Evolutionary conservation across 331 rosid genomes (phyloP).

Genomic region (Ulmus americana): DNA sequence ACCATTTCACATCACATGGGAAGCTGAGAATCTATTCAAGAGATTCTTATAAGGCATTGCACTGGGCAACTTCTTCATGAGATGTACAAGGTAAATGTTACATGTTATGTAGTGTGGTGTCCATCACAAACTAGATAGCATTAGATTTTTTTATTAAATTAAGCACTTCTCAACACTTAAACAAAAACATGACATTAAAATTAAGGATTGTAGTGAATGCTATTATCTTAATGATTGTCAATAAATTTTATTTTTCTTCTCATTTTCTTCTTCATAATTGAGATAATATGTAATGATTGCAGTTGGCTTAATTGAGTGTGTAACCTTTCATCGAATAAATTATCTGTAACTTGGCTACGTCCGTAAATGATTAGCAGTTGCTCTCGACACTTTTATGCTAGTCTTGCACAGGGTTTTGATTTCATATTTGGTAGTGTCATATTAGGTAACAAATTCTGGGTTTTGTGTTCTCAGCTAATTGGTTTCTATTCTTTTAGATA

Average conservation of each 20-base stretch:
- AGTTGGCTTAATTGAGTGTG: no score
- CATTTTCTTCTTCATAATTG: background rate
- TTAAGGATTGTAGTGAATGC: background rate
- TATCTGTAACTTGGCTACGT: background rate
- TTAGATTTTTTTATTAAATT: background rate
- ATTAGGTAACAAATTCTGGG: no score
- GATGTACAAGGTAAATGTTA: constrained; percentile 63
- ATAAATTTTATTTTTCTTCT: background rate
- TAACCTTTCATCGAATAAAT: background rate
- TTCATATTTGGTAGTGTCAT: no score
- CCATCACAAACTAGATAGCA: no score
- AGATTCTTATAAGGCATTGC: constrained; percentile 73
- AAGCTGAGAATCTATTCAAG: constrained; percentile 77
- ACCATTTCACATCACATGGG: constrained; percentile 88
- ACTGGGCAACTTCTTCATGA: constrained; percentile 88
- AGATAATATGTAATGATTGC: background rate
- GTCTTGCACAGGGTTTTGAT: no score
- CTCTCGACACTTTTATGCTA: no score
- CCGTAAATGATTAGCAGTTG: background rate
- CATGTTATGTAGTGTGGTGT: background rate
- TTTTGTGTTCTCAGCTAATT: background rate
- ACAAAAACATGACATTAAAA: background rate
- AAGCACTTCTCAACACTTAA: background rate
- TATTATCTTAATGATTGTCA: background rate
- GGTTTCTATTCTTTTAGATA: background rate